These are phyloP conservation scores for Suillus plorans DNA, from an alignment of 768 basidiomycete species.

Conservation along the genomic window DNA sequence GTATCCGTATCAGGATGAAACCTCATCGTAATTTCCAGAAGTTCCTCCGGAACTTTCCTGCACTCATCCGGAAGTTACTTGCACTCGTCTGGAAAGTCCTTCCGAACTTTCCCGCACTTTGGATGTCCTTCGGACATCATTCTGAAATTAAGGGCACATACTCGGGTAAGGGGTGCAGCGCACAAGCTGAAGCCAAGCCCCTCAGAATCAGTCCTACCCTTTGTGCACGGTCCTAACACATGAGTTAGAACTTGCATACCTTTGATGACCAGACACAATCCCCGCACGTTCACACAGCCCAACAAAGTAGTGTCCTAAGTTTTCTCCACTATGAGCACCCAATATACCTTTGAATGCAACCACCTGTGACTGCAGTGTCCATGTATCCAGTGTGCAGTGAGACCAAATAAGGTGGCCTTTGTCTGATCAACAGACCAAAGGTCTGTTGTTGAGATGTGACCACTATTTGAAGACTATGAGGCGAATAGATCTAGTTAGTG, in stretches of 20 bases:
- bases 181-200: no score
- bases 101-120: no score
- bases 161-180: no score
- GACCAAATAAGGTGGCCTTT: conserved; percentile 23
- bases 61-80: no score
- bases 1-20: no score
- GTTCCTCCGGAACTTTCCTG: no score
- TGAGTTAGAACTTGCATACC: conserved; percentile 16
- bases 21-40: no score
- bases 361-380: conserved; percentile 23
- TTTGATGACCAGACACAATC: conserved; percentile 21
- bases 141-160: no score
- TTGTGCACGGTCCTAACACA: no score
- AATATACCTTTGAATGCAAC: conserved; percentile 21
- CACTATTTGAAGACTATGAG: conserved; percentile 6
- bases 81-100: no score
- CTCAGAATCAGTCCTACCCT: no score
- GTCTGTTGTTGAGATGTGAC: conserved; percentile 18
- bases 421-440: conserved; percentile 19
- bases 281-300: conserved; percentile 25
- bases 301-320: conserved; percentile 27
- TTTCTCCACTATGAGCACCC: conserved; percentile 26
- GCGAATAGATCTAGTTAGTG: background rate
- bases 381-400: conserved; percentile 25
- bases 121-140: no score